Conservation (phyloP, 768 basidiomycete genomes). For the Trametes villosa region DNA sequence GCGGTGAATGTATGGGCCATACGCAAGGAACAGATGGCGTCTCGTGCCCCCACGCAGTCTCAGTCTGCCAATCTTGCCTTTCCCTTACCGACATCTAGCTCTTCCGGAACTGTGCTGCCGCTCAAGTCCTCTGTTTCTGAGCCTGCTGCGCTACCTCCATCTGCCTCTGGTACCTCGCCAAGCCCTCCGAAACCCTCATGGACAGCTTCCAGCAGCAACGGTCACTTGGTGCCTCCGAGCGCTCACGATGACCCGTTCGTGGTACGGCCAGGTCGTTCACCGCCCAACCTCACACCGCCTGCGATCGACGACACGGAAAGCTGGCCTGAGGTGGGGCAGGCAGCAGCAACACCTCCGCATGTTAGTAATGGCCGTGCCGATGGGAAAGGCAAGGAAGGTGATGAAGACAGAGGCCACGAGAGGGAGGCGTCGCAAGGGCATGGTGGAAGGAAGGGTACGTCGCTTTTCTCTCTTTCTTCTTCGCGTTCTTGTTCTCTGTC, state of each 20-base stretch:
- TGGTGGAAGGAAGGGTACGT: conserved; percentile 45
- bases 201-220: background rate
- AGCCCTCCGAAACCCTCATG: conserved; percentile 1
- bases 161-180: conserved; percentile 3
- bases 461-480: no score
- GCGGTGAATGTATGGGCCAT: conserved; percentile 47
- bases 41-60: conserved; percentile 24
- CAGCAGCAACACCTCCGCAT: conserved; percentile 22
- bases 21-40: conserved; percentile 46
- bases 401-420: conserved; percentile 28
- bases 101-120: background rate
- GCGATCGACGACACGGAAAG: conserved; percentile 40
- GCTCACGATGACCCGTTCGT: conserved; percentile 49
- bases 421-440: conserved; percentile 31
- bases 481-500: conserved; percentile 11
- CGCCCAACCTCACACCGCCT: conserved; percentile 32
- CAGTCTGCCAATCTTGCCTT: conserved; percentile 2
- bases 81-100: background rate
- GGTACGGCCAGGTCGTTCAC: conserved; percentile 43
- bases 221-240: conserved; percentile 6
- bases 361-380: conserved; percentile 1
- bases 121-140: background rate
- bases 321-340: conserved; percentile 53
- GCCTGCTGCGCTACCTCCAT: background rate
- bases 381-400: conserved; percentile 24